These are phyloP conservation scores for Rehmannia glutinosa DNA, from an alignment of 257 asterid genomes.

Conservation along the genomic window DNA sequence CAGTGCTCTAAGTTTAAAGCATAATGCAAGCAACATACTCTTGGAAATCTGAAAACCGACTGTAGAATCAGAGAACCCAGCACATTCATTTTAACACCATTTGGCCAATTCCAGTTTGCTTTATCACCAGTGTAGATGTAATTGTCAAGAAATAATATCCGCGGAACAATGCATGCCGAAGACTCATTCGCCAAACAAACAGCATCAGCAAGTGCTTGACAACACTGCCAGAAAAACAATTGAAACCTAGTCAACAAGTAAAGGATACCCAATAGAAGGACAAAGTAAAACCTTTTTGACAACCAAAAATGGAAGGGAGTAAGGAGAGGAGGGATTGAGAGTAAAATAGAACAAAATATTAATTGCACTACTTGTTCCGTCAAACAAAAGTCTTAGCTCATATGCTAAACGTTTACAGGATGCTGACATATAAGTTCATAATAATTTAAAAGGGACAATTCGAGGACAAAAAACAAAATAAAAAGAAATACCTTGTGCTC, in stretches of 20 bases:
- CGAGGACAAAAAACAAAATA: background rate
- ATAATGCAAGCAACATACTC: slow-evolving; percentile 48
- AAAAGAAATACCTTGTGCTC: slow-evolving; percentile 49
- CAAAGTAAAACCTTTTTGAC: background rate
- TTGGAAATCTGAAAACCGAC: slow-evolving; percentile 64
- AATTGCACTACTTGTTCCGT: background rate
- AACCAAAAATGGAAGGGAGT: background rate
- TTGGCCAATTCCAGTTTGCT: slow-evolving; percentile 82
- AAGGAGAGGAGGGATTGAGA: too few species aligned
- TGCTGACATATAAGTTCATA: background rate
- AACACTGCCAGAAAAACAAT: slow-evolving; percentile 53
- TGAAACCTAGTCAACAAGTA: slow-evolving; percentile 10
- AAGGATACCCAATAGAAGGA: background rate
- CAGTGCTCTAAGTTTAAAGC: too few species aligned
- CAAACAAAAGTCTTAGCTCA: too few species aligned
- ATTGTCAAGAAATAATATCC: slow-evolving; percentile 72
- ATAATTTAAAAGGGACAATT: background rate
- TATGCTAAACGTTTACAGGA: background rate
- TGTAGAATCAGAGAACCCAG: slow-evolving; percentile 89
- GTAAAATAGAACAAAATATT: background rate
- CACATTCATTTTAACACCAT: slow-evolving; percentile 64
- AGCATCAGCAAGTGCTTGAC: slow-evolving; percentile 85
- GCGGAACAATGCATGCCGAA: slow-evolving; percentile 54
- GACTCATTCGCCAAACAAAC: slow-evolving; percentile 52
- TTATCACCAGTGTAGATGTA: slow-evolving; percentile 54